Conservation (phyloP, 306 rosid species). For the Pyrus bretschneideri region DNA sequence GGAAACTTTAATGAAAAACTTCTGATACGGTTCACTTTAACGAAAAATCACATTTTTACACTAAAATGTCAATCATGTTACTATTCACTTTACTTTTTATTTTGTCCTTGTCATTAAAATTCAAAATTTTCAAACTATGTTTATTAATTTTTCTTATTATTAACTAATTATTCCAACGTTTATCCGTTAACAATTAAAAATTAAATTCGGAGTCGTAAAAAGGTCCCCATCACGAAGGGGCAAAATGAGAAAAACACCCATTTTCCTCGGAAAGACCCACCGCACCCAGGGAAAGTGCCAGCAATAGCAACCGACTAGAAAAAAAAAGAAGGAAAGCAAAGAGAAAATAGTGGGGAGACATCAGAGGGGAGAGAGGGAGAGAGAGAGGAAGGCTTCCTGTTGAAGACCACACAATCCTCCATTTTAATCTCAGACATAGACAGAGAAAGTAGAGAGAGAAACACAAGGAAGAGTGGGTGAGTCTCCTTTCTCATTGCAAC, state of each 20-base stretch:
- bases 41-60: too few relatives aligned
- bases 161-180: too few relatives aligned
- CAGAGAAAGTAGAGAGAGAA: not conserved
- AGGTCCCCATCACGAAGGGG: not conserved
- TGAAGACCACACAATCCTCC: conserved; percentile 32
- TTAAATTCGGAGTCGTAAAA: not conserved
- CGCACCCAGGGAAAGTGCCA: not conserved
- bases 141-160: too few relatives aligned
- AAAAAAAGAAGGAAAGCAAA: conserved; percentile 9
- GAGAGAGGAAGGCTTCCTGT: conserved; percentile 9
- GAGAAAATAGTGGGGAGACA: conserved; percentile 60
- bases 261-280: conserved; percentile 14
- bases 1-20: too few relatives aligned
- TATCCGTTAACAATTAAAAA: too few relatives aligned
- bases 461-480: not conserved
- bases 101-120: too few relatives aligned
- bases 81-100: too few relatives aligned
- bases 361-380: conserved; percentile 1
- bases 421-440: not conserved
- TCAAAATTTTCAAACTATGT: too few relatives aligned
- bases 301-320: not conserved
- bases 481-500: not conserved
- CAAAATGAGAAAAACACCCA: not conserved
- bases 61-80: too few relatives aligned
- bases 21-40: too few relatives aligned